Conservation (phyloP, 1,284 basidiomycete species). For the Sparassis latifolia region DNA sequence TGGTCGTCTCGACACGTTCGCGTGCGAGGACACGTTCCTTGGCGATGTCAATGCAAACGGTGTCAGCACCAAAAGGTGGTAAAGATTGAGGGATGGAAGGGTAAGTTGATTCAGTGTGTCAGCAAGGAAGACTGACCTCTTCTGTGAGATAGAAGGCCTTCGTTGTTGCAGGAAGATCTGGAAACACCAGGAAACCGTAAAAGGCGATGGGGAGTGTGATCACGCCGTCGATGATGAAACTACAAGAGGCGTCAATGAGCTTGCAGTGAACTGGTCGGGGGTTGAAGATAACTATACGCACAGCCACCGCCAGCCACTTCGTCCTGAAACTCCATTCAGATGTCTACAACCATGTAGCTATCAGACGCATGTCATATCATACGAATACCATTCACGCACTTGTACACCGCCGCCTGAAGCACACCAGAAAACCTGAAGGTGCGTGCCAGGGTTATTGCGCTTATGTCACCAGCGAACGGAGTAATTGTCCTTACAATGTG, state of each 20-base stretch:
- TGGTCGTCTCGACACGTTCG: constrained; percentile 33
- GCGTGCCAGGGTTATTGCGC: no score
- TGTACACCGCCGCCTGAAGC: constrained; percentile 61
- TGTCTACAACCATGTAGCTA: constrained; percentile 30
- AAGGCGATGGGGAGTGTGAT: constrained; percentile 69
- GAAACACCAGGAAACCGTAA: constrained; percentile 70
- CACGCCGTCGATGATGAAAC: constrained; percentile 68
- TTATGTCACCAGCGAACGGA: no score
- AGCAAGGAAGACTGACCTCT: constrained; percentile 35
- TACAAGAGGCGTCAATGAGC: constrained; percentile 15
- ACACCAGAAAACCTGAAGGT: constrained; percentile 60
- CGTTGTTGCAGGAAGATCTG: constrained; percentile 62
- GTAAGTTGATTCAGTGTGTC: background rate
- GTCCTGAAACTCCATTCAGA: constrained; percentile 49
- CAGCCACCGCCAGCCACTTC: constrained; percentile 71
- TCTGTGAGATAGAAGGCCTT: constrained; percentile 58
- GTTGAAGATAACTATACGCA: constrained; percentile 25
- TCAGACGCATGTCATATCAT: background rate
- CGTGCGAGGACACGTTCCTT: constrained; percentile 53
- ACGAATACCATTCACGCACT: constrained; percentile 25
- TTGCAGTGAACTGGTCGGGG: background rate
- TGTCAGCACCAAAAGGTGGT: background rate
- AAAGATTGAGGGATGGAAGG: constrained; percentile 4
- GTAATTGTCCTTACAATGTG: constrained; percentile 40
- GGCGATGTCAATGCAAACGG: no score